A percentile compares a stretch with the other conserved stretches of the same genome.
phyloP scores from a whole-genome alignment of 2,329 filamentous ascomycete species.

The Botryotinia convoluta region DNA sequence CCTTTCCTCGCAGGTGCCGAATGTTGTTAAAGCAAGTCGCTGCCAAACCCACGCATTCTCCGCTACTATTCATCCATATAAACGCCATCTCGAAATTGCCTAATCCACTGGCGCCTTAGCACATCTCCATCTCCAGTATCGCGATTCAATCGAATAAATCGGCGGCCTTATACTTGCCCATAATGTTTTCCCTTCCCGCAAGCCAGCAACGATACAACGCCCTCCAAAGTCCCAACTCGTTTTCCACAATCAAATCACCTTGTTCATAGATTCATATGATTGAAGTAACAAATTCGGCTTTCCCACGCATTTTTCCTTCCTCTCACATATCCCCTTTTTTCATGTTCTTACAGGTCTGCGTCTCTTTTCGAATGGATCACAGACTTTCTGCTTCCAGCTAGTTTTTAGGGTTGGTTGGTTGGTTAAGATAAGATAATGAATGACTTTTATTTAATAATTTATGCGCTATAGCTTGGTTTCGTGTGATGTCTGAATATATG shows the following conservation, averaged over 20 bases:
- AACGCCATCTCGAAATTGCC: conserved; percentile 1
- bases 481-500: not conserved
- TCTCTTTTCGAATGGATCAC: conserved; percentile 13
- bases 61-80: not conserved
- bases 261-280: conserved; percentile 6
- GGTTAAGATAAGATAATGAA: conserved; percentile 18
- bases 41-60: not conserved
- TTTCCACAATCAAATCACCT: not conserved
- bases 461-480: not conserved
- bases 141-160: not conserved
- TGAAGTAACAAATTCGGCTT: not conserved
- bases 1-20: conserved; percentile 5
- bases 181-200: not conserved
- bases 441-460: conserved; percentile 13
- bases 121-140: not conserved
- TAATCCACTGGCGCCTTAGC: not conserved
- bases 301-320: not conserved
- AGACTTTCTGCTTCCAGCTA: conserved; percentile 8
- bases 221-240: not conserved
- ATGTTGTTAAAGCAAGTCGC: conserved; percentile 11
- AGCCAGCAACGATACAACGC: conserved; percentile 6
- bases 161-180: not conserved
- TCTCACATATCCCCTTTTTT: not conserved
- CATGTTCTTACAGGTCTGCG: not conserved
- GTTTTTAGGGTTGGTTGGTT: conserved; percentile 12